phyloP scores from a whole-genome alignment of 2,329 filamentous ascomycete species.

The Neurospora sp. region DNA sequence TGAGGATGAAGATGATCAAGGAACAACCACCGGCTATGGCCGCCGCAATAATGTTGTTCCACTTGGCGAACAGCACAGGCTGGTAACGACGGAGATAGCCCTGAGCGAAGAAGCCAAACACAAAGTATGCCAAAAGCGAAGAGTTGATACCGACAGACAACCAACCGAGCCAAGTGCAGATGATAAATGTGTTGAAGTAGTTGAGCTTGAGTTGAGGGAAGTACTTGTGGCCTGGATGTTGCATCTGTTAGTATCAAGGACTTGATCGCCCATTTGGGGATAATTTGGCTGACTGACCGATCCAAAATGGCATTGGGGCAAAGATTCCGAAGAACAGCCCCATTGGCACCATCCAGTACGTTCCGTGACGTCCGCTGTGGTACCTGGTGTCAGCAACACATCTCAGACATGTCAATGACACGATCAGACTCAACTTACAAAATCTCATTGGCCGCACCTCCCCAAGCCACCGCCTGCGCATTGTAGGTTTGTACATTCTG shows the following conservation, averaged over 20 bases:
- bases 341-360: constrained; percentile 22
- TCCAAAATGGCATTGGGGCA: constrained; percentile 32
- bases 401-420: constrained; percentile 11
- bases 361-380: not conserved
- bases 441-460: constrained; percentile 14
- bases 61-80: constrained; percentile 21
- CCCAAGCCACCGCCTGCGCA: constrained; percentile 24
- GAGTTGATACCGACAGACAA: constrained; percentile 33
- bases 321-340: constrained; percentile 37
- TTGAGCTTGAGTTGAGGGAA: constrained; percentile 21
- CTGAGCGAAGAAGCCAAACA: constrained; percentile 24
- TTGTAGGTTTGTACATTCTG: constrained; percentile 37
- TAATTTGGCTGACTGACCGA: constrained; percentile 15
- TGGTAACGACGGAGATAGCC: constrained; percentile 19
- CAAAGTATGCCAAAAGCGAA: constrained; percentile 24
- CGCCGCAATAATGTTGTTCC: constrained; percentile 20
- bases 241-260: constrained; percentile 30
- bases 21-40: constrained; percentile 21
- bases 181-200: constrained; percentile 31
- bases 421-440: constrained; percentile 9
- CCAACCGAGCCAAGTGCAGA: constrained; percentile 30
- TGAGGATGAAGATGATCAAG: constrained; percentile 20
- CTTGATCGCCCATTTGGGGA: not conserved
- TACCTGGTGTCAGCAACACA: constrained; percentile 14
- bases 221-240: constrained; percentile 22